Evolutionary conservation across 1,284 basidiomycete genomes (phyloP).

Genomic region (Cryptococcus sp.): DNA sequence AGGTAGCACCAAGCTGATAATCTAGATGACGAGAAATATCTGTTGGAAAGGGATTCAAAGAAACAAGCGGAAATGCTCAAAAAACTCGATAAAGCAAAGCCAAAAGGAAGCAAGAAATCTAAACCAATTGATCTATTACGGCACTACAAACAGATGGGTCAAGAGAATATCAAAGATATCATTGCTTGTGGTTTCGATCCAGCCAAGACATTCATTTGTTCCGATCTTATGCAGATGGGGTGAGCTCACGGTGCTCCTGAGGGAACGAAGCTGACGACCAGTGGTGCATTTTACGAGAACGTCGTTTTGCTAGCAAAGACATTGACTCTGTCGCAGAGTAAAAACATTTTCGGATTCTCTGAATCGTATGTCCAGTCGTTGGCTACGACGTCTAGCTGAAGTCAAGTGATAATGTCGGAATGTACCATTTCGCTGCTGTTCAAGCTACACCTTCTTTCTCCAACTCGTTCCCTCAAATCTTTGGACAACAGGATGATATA

Average conservation of each 20-base stretch:
- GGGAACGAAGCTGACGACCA: slow-evolving; percentile 15
- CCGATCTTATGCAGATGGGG: slow-evolving; percentile 79
- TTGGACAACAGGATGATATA: slow-evolving; percentile 75
- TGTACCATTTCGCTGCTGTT: slow-evolving; percentile 95
- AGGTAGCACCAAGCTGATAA: not conserved
- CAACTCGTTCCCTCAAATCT: slow-evolving; percentile 98
- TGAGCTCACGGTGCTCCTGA: slow-evolving; percentile 22
- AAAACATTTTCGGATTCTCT: slow-evolving; percentile 92
- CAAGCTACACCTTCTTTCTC: slow-evolving; percentile 97
- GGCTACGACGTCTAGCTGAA: slow-evolving; percentile 2
- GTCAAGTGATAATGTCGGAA: slow-evolving; percentile 90
- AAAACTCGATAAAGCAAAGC: slow-evolving; percentile 28
- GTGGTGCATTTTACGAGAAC: slow-evolving; percentile 91
- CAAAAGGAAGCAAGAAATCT: slow-evolving; percentile 16
- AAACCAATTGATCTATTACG: slow-evolving; percentile 56
- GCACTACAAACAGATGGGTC: slow-evolving; percentile 78
- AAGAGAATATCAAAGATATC: slow-evolving; percentile 87
- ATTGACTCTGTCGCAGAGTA: slow-evolving; percentile 90
- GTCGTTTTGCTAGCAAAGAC: slow-evolving; percentile 87
- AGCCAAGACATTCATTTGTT: slow-evolving; percentile 97
- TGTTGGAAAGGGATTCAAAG: slow-evolving; percentile 80
- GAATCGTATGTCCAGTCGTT: slow-evolving; percentile 65
- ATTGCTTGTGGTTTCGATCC: slow-evolving; percentile 93
- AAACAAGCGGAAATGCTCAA: slow-evolving; percentile 45
- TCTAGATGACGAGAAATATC: slow-evolving; percentile 96